Evolutionary conservation across 2,329 filamentous ascomycete species (phyloP).

Genomic region (Ophiostoma populinum): DNA sequence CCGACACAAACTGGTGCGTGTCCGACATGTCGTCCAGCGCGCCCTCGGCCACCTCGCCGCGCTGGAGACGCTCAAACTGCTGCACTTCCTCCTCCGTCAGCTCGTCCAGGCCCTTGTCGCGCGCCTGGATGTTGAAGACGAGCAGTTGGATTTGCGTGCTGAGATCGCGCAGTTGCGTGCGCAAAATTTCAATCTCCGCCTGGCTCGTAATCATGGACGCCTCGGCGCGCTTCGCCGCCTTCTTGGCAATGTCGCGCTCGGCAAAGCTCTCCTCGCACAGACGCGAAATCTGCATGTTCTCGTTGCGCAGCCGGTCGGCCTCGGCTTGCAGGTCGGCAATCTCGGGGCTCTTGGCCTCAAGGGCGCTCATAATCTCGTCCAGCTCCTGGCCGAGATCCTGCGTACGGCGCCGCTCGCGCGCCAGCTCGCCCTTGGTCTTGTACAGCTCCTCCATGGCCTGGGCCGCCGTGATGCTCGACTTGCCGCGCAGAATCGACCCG

Average conservation of each 20-base stretch:
- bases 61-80: slow-evolving; percentile 61
- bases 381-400: slow-evolving; percentile 60
- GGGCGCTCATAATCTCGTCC: slow-evolving; percentile 68
- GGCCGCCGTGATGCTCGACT: slow-evolving; percentile 38
- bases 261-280: slow-evolving; percentile 68
- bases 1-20: slow-evolving; percentile 76
- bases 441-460: slow-evolving; percentile 48
- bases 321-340: slow-evolving; percentile 73
- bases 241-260: slow-evolving; percentile 63
- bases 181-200: slow-evolving; percentile 60
- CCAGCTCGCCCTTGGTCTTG: slow-evolving; percentile 54
- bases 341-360: slow-evolving; percentile 77
- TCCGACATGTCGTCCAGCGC: slow-evolving; percentile 59
- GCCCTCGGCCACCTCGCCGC: slow-evolving; percentile 56
- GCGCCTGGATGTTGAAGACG: slow-evolving; percentile 68
- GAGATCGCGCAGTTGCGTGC: slow-evolving; percentile 74
- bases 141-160: slow-evolving; percentile 83
- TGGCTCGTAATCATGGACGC: slow-evolving; percentile 46
- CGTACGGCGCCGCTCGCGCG: slow-evolving; percentile 55
- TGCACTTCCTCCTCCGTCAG: slow-evolving; percentile 54
- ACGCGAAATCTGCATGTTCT: slow-evolving; percentile 71
- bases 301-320: slow-evolving; percentile 59
- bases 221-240: slow-evolving; percentile 63
- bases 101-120: slow-evolving; percentile 59
- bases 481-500: slow-evolving; percentile 33